Evolutionary conservation across 768 basidiomycete genomes (phyloP).

Genomic region (Rhizopogon rudus): DNA sequence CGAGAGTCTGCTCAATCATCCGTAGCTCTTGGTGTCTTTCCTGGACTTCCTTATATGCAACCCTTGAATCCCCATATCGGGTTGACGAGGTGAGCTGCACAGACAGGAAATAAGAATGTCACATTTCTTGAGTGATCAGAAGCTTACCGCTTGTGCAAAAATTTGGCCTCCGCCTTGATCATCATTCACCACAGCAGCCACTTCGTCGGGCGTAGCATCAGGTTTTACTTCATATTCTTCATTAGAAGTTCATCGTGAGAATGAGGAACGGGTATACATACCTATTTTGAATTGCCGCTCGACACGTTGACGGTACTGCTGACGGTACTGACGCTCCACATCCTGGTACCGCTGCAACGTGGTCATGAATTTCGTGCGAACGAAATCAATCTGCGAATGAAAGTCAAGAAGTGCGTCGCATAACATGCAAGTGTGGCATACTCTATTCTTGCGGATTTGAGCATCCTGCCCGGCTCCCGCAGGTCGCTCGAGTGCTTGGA

Average conservation of each 20-base stretch:
- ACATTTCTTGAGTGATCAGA: background rate
- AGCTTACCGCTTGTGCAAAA: constrained; percentile 67
- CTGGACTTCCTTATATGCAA: constrained; percentile 85
- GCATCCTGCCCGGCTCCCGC: constrained; percentile 35
- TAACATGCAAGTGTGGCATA: background rate
- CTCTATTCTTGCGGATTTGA: constrained; percentile 38
- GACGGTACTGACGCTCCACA: constrained; percentile 66
- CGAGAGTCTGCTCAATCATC: constrained; percentile 80
- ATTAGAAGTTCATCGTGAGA: background rate
- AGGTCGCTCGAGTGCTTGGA: constrained; percentile 49
- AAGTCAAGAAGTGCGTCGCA: background rate
- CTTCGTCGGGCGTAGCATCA: constrained; percentile 77
- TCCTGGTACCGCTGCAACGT: constrained; percentile 74
- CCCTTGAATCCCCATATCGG: constrained; percentile 77
- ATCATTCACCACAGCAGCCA: constrained; percentile 63
- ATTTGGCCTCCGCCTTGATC: constrained; percentile 58
- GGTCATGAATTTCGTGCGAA: constrained; percentile 69
- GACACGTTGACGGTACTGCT: constrained; percentile 59
- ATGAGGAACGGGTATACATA: constrained; percentile 33
- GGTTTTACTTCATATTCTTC: constrained; percentile 60
- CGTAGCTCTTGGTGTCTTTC: constrained; percentile 82
- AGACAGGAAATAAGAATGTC: background rate
- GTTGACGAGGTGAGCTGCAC: constrained; percentile 67
- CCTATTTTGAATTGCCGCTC: constrained; percentile 79
- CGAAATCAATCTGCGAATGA: constrained; percentile 41